Conservation (phyloP, 306 rosid genomes). For the Gastrolobium villosum region DNA sequence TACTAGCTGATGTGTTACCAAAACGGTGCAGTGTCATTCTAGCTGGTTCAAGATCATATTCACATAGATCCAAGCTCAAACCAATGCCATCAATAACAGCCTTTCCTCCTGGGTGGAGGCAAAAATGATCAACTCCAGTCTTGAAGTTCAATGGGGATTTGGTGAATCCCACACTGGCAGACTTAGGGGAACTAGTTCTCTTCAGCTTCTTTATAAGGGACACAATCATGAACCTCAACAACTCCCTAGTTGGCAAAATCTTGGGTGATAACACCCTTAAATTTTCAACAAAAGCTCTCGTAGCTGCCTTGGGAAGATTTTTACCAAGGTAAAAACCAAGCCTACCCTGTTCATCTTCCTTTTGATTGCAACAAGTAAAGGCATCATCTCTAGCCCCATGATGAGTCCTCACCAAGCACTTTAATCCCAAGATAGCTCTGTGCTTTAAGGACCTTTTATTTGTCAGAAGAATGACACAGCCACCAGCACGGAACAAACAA, state of each 20-base stretch:
- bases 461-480: constrained; percentile 74
- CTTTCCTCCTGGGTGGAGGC: constrained; percentile 90
- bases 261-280: constrained; percentile 73
- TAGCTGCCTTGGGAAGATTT: constrained; percentile 84
- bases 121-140: constrained; percentile 83
- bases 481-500: constrained; percentile 80
- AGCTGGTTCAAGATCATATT: constrained; percentile 84
- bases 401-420: constrained; percentile 76
- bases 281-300: constrained; percentile 85
- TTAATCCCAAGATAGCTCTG: constrained; percentile 59
- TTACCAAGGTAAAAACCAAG: constrained; percentile 74
- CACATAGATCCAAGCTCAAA: constrained; percentile 61
- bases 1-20: constrained; percentile 90
- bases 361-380: constrained; percentile 72
- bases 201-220: constrained; percentile 49
- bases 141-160: constrained; percentile 66
- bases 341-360: constrained; percentile 73
- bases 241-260: constrained; percentile 76
- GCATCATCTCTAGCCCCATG: constrained; percentile 88
- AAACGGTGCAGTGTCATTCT: constrained; percentile 94
- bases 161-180: neutral
- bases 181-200: neutral
- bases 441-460: constrained; percentile 64
- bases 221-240: constrained; percentile 58
- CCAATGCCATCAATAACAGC: constrained; percentile 95